These are phyloP conservation scores for Microbotryomycetes sp. DNA, from an alignment of 1,284 basidiomycete genomes.

Conservation along the genomic window DNA sequence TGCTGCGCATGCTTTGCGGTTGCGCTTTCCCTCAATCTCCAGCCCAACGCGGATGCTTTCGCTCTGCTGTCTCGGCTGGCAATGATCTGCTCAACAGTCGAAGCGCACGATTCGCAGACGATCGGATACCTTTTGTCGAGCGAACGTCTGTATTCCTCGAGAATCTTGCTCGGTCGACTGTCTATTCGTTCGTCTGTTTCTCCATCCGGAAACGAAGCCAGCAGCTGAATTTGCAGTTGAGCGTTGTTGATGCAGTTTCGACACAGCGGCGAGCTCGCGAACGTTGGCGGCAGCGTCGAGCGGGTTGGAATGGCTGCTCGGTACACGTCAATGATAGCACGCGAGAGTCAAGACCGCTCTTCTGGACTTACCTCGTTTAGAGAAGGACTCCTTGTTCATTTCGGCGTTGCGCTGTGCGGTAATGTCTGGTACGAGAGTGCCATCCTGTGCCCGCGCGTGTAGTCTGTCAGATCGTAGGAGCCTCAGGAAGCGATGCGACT, in stretches of 20 bases:
- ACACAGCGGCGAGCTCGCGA: conserved; percentile 56
- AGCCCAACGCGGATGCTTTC: conserved; percentile 58
- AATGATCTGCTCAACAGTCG: conserved; percentile 71
- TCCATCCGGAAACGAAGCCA: conserved; percentile 66
- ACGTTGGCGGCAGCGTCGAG: conserved; percentile 32
- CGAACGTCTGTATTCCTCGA: conserved; percentile 63
- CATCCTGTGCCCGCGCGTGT: too few relatives aligned
- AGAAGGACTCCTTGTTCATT: conserved; percentile 63
- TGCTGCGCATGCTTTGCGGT: neutral
- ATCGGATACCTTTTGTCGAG: conserved; percentile 76
- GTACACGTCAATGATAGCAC: neutral
- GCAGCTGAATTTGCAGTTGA: conserved; percentile 69
- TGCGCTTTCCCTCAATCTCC: conserved; percentile 21
- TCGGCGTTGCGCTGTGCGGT: conserved; percentile 77
- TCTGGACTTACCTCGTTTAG: conserved; percentile 56
- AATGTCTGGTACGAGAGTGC: conserved; percentile 69
- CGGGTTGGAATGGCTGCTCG: conserved; percentile 33
- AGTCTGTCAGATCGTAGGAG: too few relatives aligned
- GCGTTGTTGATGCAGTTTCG: conserved; percentile 83
- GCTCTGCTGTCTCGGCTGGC: conserved; percentile 68
- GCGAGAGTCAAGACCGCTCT: conserved; percentile 31
- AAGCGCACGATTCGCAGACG: conserved; percentile 65
- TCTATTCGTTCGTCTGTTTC: conserved; percentile 49
- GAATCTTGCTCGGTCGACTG: conserved; percentile 41
- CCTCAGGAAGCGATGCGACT: too few relatives aligned